These are phyloP conservation scores for Dactylellina cionopaga DNA, from an alignment of 2,329 filamentous ascomycete species.

Conservation along the genomic window DNA sequence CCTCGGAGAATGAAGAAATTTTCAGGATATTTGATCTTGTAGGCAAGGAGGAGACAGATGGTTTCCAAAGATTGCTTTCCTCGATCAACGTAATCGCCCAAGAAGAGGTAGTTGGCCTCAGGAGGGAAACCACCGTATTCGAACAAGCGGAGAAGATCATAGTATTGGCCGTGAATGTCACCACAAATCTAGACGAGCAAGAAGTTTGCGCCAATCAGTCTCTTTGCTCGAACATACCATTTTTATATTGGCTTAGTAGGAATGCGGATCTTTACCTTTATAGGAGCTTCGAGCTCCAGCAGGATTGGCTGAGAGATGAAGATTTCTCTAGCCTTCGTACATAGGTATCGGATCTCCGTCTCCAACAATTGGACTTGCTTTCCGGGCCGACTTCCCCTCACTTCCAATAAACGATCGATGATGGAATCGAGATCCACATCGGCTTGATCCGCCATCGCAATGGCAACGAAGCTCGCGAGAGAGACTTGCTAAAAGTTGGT, in stretches of 20 bases:
- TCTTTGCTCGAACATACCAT: not conserved
- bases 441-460: slow-evolving; percentile 77
- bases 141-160: slow-evolving; percentile 94
- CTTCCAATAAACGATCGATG: slow-evolving; percentile 97
- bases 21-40: slow-evolving; percentile 99
- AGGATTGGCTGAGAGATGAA: slow-evolving; percentile 99
- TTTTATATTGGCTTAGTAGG: not conserved
- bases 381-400: slow-evolving; percentile 94
- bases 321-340: slow-evolving; percentile 98
- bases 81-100: slow-evolving; percentile 97
- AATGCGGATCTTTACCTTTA: too few species aligned
- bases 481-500: slow-evolving; percentile 23
- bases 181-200: slow-evolving; percentile 98
- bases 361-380: slow-evolving; percentile 98
- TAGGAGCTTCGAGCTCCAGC: slow-evolving; percentile 95
- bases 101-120: slow-evolving; percentile 98
- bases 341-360: slow-evolving; percentile 94
- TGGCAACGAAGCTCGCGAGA: slow-evolving; percentile 54
- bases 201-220: not conserved
- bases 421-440: slow-evolving; percentile 99
- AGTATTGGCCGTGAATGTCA: slow-evolving; percentile 99
- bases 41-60: slow-evolving; percentile 93
- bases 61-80: slow-evolving; percentile 99
- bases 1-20: slow-evolving; percentile 99
- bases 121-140: slow-evolving; percentile 98